Evolutionary conservation across 768 basidiomycete species (phyloP), one percentile per base, ranked within the genome.

Genomic region (Dentipellis fragilis): DNA sequence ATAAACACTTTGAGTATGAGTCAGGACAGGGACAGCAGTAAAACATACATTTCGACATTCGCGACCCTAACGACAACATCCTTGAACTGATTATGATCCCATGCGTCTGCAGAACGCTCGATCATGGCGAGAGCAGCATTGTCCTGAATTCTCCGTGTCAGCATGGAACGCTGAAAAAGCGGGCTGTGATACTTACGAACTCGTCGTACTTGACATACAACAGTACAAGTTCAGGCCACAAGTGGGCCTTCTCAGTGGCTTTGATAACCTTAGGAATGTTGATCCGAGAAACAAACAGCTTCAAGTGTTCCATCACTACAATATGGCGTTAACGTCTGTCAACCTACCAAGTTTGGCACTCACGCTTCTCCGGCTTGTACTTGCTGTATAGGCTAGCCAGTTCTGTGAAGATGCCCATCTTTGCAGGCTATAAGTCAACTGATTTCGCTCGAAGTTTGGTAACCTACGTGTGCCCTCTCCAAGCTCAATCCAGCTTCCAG

Each of bases 51-150:
- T 73, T 99, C 96, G 59, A 98, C 82, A 65, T 99, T 99, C 49
- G 96, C 95, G 19, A 89, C 94, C 57, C 94, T 89, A 66, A 97
- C 90, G 54, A 96, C 80, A 56, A 96, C 86, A 63, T 98, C 96
- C 79, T 98, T 98, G 85, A 99, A 99, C 69, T 97, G 95, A 65
- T 92, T 94, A 74, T 99, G 96, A 56, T 99, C 96, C 94, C 94
- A 99, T 50, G 93, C 93, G 70, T 96, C 93, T n/a, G 91, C 81
- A 1, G 96, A 90, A 17, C 94, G 87, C 69, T 99, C 96, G 68
- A 98, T 97, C 94, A 98, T 99, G 4, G 93, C 92, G 62, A 98
- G 76, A 38, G 95, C 91, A 35, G 96, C 95, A 65, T 99, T 98
- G 68, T 98, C 96, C 83, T 92, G 49, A 12, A 35, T 29, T 36